Evolutionary conservation across 768 basidiomycete species (phyloP).

Genomic region (Leccinum rimulosum): DNA sequence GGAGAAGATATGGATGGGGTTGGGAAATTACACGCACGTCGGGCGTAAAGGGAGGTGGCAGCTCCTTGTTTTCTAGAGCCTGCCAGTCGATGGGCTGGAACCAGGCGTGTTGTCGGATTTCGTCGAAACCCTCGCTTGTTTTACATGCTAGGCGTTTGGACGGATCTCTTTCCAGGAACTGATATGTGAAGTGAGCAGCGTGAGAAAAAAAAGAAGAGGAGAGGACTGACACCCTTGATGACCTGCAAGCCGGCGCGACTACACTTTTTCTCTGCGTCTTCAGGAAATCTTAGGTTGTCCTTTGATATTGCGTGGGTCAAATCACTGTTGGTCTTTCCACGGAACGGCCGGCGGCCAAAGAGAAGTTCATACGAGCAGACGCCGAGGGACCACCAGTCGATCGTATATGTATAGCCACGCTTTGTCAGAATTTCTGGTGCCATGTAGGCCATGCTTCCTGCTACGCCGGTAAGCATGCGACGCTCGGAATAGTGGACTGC

Average conservation of each 20-base stretch:
- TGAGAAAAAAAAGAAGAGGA: slow-evolving; percentile 13
- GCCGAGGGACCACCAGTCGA: slow-evolving; percentile 98
- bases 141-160: slow-evolving; percentile 80
- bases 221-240: slow-evolving; percentile 66
- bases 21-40: slow-evolving; percentile 54
- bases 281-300: slow-evolving; percentile 86
- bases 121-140: slow-evolving; percentile 75
- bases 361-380: slow-evolving; percentile 91
- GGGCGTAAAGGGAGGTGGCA: slow-evolving; percentile 82
- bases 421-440: slow-evolving; percentile 88
- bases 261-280: slow-evolving; percentile 79
- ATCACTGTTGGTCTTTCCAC: slow-evolving; percentile 90
- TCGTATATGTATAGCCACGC: slow-evolving; percentile 89
- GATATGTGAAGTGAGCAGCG: slow-evolving; percentile 2
- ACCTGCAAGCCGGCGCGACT: slow-evolving; percentile 75
- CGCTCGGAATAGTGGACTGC: slow-evolving; percentile 94
- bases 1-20: background rate
- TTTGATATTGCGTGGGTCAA: slow-evolving; percentile 90
- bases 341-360: slow-evolving; percentile 88
- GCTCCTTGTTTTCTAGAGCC: slow-evolving; percentile 71
- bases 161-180: slow-evolving; percentile 89
- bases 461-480: slow-evolving; percentile 81
- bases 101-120: slow-evolving; percentile 82
- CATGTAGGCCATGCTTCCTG: slow-evolving; percentile 99
- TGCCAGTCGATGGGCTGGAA: slow-evolving; percentile 89